Evolutionary conservation across 805 yeast species (phyloP).

Genomic region (Sungouiella thailandica): DNA sequence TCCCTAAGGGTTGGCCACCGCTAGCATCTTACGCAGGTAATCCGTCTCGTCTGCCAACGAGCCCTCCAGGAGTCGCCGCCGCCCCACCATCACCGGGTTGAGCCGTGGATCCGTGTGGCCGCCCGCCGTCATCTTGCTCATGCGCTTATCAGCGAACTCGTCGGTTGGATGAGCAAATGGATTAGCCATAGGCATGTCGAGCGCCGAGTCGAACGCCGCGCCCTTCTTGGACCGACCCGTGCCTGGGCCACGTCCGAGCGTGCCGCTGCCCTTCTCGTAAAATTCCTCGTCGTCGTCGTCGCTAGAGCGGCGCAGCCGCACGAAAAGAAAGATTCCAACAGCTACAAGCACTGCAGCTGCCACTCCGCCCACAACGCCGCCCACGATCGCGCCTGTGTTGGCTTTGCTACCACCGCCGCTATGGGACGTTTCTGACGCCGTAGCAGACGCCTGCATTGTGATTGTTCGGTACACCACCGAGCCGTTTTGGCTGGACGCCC

Average conservation of each 20-base stretch:
- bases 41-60: conserved; percentile 83
- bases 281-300: conserved; percentile 45
- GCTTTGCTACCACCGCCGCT: conserved; percentile 15
- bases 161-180: conserved; percentile 64
- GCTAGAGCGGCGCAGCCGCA: conserved; percentile 40
- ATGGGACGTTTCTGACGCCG: conserved; percentile 3
- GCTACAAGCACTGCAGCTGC: conserved; percentile 25
- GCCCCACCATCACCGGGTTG: conserved; percentile 74
- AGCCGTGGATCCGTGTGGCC: conserved; percentile 51
- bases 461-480: conserved; percentile 8
- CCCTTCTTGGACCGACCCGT: conserved; percentile 23
- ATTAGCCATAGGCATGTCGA: conserved; percentile 43
- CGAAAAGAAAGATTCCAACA: conserved; percentile 24
- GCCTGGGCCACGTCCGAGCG: conserved; percentile 40
- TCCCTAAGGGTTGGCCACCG: conserved; percentile 72
- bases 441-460: conserved; percentile 10
- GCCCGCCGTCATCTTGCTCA: conserved; percentile 11
- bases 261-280: conserved; percentile 22
- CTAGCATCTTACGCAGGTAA: conserved; percentile 71
- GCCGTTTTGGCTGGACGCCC: background rate
- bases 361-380: conserved; percentile 43
- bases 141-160: conserved; percentile 24
- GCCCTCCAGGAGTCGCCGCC: conserved; percentile 81
- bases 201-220: conserved; percentile 22
- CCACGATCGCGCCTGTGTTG: conserved; percentile 38